Conservation (phyloP, 2,329 filamentous ascomycete species). For the Clarireedia hainanense region DNA sequence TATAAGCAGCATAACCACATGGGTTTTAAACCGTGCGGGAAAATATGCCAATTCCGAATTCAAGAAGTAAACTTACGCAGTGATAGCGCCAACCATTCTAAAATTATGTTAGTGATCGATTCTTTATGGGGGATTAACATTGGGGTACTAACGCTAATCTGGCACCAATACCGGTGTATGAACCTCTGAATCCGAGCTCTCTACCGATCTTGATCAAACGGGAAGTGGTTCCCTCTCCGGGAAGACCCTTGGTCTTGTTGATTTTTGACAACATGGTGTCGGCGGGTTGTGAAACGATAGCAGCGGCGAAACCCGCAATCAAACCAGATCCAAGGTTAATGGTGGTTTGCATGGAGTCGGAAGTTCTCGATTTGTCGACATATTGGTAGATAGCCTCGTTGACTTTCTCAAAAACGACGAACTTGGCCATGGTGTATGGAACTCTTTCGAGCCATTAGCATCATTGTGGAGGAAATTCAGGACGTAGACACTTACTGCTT, state of each 20-base stretch:
- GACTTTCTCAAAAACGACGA: conserved; percentile 89
- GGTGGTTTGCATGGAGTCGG: conserved; percentile 62
- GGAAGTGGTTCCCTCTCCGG: conserved; percentile 74
- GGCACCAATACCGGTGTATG: conserved; percentile 74
- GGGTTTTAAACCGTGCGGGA: too few relatives aligned
- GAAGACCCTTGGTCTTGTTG: conserved; percentile 87
- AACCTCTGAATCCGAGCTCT: conserved; percentile 74
- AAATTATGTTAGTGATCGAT: neutral
- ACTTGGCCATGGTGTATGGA: conserved; percentile 92
- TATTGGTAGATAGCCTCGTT: conserved; percentile 61
- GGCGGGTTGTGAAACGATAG: conserved; percentile 79
- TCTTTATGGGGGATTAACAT: neutral
- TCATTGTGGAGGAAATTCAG: neutral
- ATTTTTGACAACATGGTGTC: conserved; percentile 94
- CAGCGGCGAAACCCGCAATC: conserved; percentile 77
- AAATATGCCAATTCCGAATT: neutral
- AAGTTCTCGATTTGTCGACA: conserved; percentile 64
- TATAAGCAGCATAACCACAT: too few relatives aligned
- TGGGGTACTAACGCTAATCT: conserved; percentile 43
- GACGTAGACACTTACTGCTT: conserved; percentile 52
- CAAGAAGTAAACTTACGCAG: neutral
- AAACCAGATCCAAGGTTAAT: conserved; percentile 76
- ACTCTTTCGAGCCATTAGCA: conserved; percentile 40
- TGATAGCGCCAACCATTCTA: conserved; percentile 9
- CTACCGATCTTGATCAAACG: conserved; percentile 82